Evolutionary conservation across 345 rosid genomes (phyloP).

Genomic region (Populus davidiana): DNA sequence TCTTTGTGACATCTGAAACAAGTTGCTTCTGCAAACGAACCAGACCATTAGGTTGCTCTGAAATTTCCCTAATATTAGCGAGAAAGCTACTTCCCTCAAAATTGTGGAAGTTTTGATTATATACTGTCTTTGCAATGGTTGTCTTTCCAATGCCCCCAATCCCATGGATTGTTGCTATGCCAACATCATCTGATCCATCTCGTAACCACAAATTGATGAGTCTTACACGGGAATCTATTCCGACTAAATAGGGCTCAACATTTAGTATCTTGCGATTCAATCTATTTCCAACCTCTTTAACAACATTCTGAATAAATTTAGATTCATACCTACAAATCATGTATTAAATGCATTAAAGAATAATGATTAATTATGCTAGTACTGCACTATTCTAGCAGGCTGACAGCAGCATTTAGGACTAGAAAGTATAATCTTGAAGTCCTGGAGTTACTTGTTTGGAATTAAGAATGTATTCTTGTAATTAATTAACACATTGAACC

Average conservation of each 20-base stretch:
- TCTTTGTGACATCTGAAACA: constrained; percentile 15
- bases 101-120: constrained; percentile 15
- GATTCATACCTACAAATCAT: constrained; percentile 15
- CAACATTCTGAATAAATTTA: constrained; percentile 13
- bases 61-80: constrained; percentile 21
- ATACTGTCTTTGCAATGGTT: constrained; percentile 15
- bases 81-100: constrained; percentile 33
- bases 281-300: constrained; percentile 10
- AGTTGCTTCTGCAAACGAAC: constrained; percentile 25
- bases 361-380: background rate
- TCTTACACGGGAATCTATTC: constrained; percentile 15
- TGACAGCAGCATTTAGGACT: no score
- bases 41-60: constrained; percentile 4
- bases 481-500: no score
- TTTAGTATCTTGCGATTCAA: background rate
- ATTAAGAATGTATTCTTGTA: no score
- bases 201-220: constrained; percentile 22
- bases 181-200: constrained; percentile 7
- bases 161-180: constrained; percentile 16
- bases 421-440: background rate
- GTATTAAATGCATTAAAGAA: background rate
- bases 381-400: background rate
- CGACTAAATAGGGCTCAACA: constrained; percentile 20
- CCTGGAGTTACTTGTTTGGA: no score
- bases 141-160: constrained; percentile 29